Evolutionary conservation across 208 protist species (phyloP).

Genomic region (Angomonas ambiguus): DNA sequence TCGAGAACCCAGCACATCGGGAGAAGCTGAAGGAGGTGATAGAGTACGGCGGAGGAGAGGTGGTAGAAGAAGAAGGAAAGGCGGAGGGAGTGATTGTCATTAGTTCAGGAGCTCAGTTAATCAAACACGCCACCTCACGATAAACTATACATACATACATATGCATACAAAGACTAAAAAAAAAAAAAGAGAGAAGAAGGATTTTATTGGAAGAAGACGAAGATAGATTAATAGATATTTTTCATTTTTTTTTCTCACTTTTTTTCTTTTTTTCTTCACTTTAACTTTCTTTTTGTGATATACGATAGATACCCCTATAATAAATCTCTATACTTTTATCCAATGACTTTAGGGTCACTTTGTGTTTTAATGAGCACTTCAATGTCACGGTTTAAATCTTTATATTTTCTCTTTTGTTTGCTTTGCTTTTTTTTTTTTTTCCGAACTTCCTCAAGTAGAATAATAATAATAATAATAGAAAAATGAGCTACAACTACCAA

Average conservation of each 20-base stretch:
- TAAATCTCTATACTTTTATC: background rate
- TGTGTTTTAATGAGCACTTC: no score
- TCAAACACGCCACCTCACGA: conserved; percentile 65
- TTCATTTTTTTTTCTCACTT: conserved; percentile 2
- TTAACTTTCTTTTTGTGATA: background rate
- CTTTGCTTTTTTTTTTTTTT: no score
- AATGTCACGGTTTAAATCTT: no score
- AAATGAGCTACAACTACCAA: conserved; percentile 9
- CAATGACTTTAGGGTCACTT: no score
- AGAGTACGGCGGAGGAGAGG: conserved; percentile 77
- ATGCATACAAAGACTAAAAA: background rate
- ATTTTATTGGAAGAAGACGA: conserved; percentile 3
- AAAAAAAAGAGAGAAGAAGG: background rate
- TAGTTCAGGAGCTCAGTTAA: conserved; percentile 61
- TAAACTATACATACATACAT: conserved; percentile 2
- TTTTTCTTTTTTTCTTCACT: background rate
- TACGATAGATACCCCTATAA: background rate
- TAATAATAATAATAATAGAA: background rate
- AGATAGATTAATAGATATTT: conserved; percentile 7
- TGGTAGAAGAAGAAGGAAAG: conserved; percentile 25
- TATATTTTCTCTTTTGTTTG: background rate
- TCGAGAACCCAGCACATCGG: conserved; percentile 43
- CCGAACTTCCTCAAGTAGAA: no score
- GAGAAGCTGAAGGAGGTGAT: conserved; percentile 69
- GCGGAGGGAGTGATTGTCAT: conserved; percentile 68